Evolutionary conservation across 2,329 filamentous ascomycete genomes (phyloP).

Genomic region (Epichloe uncinata): DNA sequence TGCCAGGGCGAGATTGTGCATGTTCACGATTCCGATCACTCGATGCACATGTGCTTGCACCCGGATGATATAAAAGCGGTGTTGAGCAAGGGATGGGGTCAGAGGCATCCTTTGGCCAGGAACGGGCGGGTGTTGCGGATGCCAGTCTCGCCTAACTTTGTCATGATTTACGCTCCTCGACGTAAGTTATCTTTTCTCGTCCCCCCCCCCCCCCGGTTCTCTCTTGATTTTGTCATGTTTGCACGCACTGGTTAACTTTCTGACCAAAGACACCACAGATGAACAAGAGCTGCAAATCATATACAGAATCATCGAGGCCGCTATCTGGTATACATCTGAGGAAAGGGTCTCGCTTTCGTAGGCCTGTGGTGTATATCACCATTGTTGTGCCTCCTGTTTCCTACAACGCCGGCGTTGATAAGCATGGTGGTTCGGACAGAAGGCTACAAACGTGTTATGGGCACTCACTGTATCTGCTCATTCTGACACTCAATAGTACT

Average conservation of each 20-base stretch:
- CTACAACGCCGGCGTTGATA: no score
- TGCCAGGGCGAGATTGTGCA: constrained; percentile 76
- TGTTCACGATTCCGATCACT: constrained; percentile 62
- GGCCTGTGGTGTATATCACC: background rate
- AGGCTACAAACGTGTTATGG: no score
- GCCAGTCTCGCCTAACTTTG: constrained; percentile 61
- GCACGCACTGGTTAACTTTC: background rate
- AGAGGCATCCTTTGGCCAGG: constrained; percentile 54
- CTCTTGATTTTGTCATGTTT: background rate
- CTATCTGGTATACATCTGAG: constrained; percentile 51
- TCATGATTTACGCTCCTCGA: constrained; percentile 72
- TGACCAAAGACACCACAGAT: constrained; percentile 21
- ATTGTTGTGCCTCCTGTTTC: no score
- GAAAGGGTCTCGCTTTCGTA: constrained; percentile 27
- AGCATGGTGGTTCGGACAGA: no score
- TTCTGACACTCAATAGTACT: no score
- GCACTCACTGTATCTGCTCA: no score
- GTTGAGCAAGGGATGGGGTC: constrained; percentile 65
- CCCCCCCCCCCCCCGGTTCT: background rate
- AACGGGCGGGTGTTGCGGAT: constrained; percentile 47
- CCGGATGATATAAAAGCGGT: constrained; percentile 62
- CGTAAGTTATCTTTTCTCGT: constrained; percentile 19
- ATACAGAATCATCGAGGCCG: constrained; percentile 57
- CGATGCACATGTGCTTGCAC: constrained; percentile 68
- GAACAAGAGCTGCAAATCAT: constrained; percentile 55